Base-by-base conservation (phyloP, 805 yeast genomes). In the Nakazawaea anatomiae region DNA sequence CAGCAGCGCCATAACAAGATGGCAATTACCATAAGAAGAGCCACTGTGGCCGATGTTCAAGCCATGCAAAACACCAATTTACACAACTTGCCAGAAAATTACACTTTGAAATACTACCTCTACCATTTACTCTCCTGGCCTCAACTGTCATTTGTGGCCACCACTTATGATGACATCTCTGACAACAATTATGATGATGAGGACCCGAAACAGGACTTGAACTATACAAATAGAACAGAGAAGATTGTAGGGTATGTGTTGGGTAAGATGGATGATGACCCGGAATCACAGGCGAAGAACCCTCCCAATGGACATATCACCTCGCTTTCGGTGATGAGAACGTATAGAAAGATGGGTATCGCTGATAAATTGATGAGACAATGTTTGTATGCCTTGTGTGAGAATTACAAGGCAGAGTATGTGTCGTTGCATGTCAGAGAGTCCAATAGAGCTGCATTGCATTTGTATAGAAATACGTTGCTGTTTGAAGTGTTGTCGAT, bases 101-200 rank as follows among this genome's bases (percentile, higher is more conserved):
- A 94, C 65, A 85, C 87, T 56, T 72, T 91, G 67, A 90, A 91
- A 67, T 94, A 90, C 70, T 94, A 94, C 70, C 79, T 94, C 76
- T 94, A 94, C 68, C 99, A 94, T 68, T 78, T 89, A 7, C 71
- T 92, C 47, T 85, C 97, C 38, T 94, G 99, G 99, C 99, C 99
- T 1, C 96, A 92, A 65, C 95, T 96, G 11, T 88, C 96, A 40
- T 94, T 84, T 71, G 98, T 94, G 38, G 99, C 99, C 14, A 85
- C 92, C 1, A 85, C 94, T 1, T 80, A 84, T 30, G 86, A 80
- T 55, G 80, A 75, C 9, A 70, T 64, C 35, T 53, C 61, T 5
- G 59, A 60, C 11, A 60, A 62, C 0, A 59, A 53, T 2, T 52
- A 52, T 8, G 62, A 60, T 6, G 65, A 60, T 25, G 57, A 56